These are phyloP conservation scores for Trichosporon sp. DNA, from an alignment of 1,284 basidiomycete genomes.

Conservation along the genomic window DNA sequence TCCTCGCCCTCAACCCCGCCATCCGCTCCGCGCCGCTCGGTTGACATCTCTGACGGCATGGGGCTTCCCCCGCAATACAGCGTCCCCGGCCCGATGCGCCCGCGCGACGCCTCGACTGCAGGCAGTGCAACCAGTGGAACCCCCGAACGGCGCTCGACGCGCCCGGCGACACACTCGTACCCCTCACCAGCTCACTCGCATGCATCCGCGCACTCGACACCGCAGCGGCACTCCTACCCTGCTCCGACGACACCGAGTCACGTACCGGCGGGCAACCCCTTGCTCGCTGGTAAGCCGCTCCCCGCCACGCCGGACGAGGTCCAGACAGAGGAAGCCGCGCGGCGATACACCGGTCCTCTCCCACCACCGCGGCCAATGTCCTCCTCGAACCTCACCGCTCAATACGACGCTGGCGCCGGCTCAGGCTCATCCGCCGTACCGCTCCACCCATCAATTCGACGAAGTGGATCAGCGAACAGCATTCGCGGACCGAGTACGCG, in stretches of 20 bases:
- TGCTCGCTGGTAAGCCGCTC: neutral
- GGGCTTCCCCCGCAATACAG: constrained; percentile 2
- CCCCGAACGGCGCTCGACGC: constrained; percentile 9
- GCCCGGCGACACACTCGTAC: neutral
- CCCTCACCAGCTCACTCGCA: neutral
- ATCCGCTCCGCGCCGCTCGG: neutral
- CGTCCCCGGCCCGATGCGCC: constrained; percentile 6
- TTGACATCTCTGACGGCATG: neutral
- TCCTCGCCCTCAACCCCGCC: neutral
- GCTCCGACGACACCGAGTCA: neutral
- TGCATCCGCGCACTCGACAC: neutral
- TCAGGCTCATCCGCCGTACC: neutral
- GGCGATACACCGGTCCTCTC: constrained; percentile 2
- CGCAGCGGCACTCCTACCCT: neutral
- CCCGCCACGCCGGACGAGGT: constrained; percentile 11
- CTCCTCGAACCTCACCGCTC: neutral
- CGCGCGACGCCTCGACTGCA: neutral
- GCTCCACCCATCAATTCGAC: neutral
- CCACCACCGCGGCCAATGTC: neutral
- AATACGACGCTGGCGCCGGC: neutral
- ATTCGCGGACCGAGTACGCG: neutral
- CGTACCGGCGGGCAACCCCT: neutral
- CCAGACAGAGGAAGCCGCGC: neutral
- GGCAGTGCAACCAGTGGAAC: neutral
- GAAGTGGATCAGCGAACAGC: neutral